Base-by-base conservation (phyloP, 1,139 yeast species). In the Diutina mesorugosa region DNA sequence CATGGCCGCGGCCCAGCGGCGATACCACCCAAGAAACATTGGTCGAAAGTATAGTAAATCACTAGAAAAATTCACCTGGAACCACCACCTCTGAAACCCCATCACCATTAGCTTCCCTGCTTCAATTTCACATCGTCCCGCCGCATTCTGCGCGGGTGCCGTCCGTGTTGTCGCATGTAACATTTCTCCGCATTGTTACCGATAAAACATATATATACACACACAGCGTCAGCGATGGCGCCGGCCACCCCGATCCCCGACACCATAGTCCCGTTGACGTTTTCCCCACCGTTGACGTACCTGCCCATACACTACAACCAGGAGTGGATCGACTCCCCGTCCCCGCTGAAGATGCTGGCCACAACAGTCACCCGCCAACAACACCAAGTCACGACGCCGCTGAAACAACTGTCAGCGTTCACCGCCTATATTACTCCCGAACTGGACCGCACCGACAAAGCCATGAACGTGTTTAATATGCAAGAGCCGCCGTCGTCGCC, bases 341-440 rank as follows among this genome's bases (percentile, higher is more conserved):
- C 53, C 21, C 53, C 53, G n/a, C 8, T 50, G n/a, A 50, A 50
- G 53, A 50, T 50, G 53, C 45, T 32, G 45, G 16, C 53, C 41
- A 48, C 51, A 16, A 50, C 53, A 9, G 4, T 50, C 28, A 50
- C 53, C 21, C 28, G 30, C 28, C 35, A 28, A 28, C 30, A 29
- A 9, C 38, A 28, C 16, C 9, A 9, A 9, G 10, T 50, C n/a
- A 32, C 45, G 5, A 50, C 53, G 7, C 53, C 53, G 28, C n/a
- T 30, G n/a, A 50, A 50, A 16, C 53, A 38, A 18, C 29, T 6
- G 26, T 12, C 35, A 14, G 32, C 53, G 28, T 30, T 32, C 45
- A 50, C 53, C 53, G 53, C 53, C 14, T 50, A 50, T 21, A 50
- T 50, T 16, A 50, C 53, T 4, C 53, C 53, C n/a, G 53, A 50